Percentiles rank a stretch among this genome's conserved stretches.
Conservation (phyloP, 164 flowering plant genomes). For the Vitis rotundifolia region DNA sequence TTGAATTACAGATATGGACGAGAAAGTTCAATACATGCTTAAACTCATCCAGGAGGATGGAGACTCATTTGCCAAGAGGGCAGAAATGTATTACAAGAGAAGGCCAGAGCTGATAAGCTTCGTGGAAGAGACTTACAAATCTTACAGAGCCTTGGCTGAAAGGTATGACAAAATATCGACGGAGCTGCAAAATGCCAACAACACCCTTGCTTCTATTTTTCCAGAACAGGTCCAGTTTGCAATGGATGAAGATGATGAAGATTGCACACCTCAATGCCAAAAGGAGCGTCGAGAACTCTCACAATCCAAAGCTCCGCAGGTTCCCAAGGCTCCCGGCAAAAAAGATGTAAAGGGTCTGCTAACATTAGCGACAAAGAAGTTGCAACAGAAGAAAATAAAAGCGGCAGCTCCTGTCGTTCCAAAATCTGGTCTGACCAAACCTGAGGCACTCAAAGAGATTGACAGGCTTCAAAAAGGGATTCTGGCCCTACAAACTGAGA, state of each 20-base stretch:
- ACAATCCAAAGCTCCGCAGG: constrained; percentile 26
- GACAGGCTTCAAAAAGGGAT: constrained; percentile 74
- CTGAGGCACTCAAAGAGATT: constrained; percentile 57
- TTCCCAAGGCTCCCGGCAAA: constrained; percentile 33
- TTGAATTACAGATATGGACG: constrained; percentile 62
- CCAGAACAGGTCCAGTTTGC: constrained; percentile 64
- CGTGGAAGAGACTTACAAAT: constrained; percentile 67
- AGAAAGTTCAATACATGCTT: constrained; percentile 45
- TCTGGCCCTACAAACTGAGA: constrained; percentile 66
- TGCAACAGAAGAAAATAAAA: constrained; percentile 23
- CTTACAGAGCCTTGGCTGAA: constrained; percentile 71
- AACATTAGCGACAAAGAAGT: constrained; percentile 31
- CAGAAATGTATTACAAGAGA: constrained; percentile 86
- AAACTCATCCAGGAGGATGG: constrained; percentile 68
- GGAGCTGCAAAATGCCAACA: constrained; percentile 69
- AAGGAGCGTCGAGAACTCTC: constrained; percentile 20
- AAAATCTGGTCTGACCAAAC: constrained; percentile 56
- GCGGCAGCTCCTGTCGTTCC: constrained; percentile 1
- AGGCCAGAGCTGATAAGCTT: constrained; percentile 74
- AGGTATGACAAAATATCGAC: constrained; percentile 62
- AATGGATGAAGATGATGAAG: constrained; percentile 58
- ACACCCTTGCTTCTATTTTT: constrained; percentile 60
- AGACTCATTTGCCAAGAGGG: constrained; percentile 77
- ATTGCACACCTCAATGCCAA: constrained; percentile 17
- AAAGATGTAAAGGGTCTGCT: constrained; percentile 26